Evolutionary conservation across 257 asterid species (phyloP), one percentile per base, ranked within the genome.

Genomic region (Petunia secreta): DNA sequence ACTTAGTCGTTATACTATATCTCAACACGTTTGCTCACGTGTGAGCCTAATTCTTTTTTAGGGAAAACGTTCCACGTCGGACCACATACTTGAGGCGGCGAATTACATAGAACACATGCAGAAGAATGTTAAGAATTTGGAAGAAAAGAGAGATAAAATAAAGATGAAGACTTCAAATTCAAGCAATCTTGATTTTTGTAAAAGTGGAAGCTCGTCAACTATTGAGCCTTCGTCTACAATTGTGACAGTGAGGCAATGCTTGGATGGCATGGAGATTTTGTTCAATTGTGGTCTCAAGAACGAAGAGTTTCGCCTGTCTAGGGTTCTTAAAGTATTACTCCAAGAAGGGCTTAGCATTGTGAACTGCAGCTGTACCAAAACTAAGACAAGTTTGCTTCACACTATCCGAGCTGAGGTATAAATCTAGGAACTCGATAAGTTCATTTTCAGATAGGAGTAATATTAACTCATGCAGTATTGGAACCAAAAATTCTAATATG

Each of bases 41-140:
- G 25, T 25, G 25, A 25, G 25, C 25, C 25, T 25, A 25, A 25
- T 25, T 25, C 25, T 58, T 58, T 37, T 64, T 1, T 74, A 89
- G 95, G 95, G 91, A 41, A 88, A 85, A 78, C 81, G 91, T 6
- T 87, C 92, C 8, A 63, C 54, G 50, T 83, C 88, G 3, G 93
- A 89, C 75, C 93, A 89, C 44, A 81, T 91, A 60, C 60, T 81
- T n/a, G 88, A 82, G 82, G 88, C 91, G 1, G 71, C 62, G 38
- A 77, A 80, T 46, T 87, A 91, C 64, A 89, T 89, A 63, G 83
- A 82, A 48, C 75, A 75, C 53, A 46, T 80, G 80, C 81, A 87
- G 81, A 82, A 81, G 52, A 84, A 84, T 54, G 76, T 88, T 25
- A 75, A 75, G 84, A 86, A 83, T n/a, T 83, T 86, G 77, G 69